phyloP scores from a whole-genome alignment of 2,329 filamentous ascomycete genomes.

The Botrytis sinoallii region DNA sequence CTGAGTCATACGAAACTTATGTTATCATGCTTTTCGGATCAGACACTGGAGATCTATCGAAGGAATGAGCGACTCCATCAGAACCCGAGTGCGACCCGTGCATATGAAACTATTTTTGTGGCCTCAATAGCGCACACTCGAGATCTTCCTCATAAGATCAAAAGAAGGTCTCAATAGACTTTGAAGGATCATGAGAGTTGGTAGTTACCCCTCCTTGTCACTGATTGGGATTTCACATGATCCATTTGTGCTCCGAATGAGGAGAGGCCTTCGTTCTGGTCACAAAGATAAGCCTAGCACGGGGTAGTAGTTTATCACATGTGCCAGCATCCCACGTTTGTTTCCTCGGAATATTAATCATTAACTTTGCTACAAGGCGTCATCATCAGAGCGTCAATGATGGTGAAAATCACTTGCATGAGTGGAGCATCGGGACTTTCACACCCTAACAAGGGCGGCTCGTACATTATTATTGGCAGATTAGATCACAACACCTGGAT shows the following conservation, averaged over 20 bases:
- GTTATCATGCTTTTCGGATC: not conserved
- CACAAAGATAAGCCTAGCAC: not conserved
- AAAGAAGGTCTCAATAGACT: not conserved
- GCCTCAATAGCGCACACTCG: not conserved
- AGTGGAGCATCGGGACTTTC: conserved; percentile 7
- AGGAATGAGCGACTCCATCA: not conserved
- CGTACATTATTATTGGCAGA: not conserved
- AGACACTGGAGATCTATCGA: not conserved
- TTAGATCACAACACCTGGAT: not conserved
- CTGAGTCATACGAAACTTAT: not conserved
- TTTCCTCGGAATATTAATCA: not conserved
- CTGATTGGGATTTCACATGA: not conserved
- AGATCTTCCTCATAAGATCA: not conserved
- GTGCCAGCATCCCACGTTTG: not conserved
- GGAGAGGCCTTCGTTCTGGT: not conserved
- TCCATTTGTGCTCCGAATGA: not conserved
- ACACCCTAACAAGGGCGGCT: not conserved
- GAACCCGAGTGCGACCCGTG: not conserved
- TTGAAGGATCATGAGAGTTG: not conserved
- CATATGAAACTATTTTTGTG: not conserved
- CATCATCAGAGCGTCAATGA: conserved; percentile 4
- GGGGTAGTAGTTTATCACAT: not conserved
- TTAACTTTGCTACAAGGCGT: not conserved
- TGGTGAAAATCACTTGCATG: conserved; percentile 11
- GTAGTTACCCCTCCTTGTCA: not conserved